Evolutionary conservation across 768 basidiomycete genomes (phyloP).

Genomic region (Lactarius evosmus): DNA sequence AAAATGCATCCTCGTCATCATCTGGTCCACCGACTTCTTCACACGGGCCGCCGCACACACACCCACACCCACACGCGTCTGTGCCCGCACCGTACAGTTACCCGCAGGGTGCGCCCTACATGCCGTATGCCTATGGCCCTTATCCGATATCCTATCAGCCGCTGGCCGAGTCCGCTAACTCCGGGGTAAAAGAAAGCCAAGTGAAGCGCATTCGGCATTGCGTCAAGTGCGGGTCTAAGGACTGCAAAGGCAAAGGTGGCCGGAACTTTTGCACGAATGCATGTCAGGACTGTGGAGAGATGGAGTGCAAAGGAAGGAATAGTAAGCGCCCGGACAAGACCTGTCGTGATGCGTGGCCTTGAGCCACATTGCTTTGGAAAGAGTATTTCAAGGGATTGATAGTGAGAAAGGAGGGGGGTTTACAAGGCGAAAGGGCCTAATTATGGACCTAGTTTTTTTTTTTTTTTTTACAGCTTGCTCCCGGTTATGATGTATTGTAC

Average conservation of each 20-base stretch:
- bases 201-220: conserved; percentile 73
- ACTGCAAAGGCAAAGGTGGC: conserved; percentile 83
- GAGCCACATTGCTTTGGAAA: neutral
- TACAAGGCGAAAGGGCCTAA: too few species aligned
- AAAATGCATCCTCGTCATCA: conserved; percentile 9
- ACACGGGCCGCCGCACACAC: conserved; percentile 30
- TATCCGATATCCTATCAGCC: conserved; percentile 33
- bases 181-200: conserved; percentile 34
- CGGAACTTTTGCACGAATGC: conserved; percentile 66
- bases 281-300: conserved; percentile 81
- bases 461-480: neutral
- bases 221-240: conserved; percentile 76
- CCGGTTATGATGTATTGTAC: conserved; percentile 2
- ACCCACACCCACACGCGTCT: conserved; percentile 26
- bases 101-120: conserved; percentile 33
- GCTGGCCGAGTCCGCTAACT: conserved; percentile 30
- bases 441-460: neutral
- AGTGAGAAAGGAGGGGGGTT: neutral
- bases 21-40: conserved; percentile 14
- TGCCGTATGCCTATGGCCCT: conserved; percentile 39
- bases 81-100: conserved; percentile 24
- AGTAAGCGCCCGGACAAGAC: conserved; percentile 73
- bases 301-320: conserved; percentile 75
- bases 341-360: conserved; percentile 56
- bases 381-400: neutral